A percentile compares a stretch with the other conserved stretches of the same genome.
Conservation (phyloP, 2,329 filamentous ascomycete genomes). For the Chaetomium strumarium region DNA sequence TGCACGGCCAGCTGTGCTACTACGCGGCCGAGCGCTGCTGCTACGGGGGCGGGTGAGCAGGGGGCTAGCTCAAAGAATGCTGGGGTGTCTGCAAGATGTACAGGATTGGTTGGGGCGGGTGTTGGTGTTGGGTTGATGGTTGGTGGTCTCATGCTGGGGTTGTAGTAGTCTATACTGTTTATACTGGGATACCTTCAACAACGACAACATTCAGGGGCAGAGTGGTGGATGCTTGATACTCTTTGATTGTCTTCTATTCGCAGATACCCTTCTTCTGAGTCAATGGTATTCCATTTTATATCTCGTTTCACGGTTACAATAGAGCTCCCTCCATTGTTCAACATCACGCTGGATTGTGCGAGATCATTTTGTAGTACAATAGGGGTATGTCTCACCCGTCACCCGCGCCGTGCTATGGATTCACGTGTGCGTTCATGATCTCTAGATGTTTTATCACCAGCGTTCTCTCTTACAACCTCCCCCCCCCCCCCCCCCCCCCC, state of each 20-base stretch:
- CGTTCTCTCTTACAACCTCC: neutral
- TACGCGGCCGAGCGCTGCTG: neutral
- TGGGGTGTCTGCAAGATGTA: constrained; percentile 14
- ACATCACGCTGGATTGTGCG: neutral
- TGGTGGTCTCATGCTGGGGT: constrained; percentile 9
- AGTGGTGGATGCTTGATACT: constrained; percentile 1
- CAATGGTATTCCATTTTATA: neutral
- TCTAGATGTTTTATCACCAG: neutral
- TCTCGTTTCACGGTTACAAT: neutral
- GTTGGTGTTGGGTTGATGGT: constrained; percentile 9
- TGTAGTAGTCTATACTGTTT: neutral
- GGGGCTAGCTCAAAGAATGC: constrained; percentile 5
- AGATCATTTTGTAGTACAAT: neutral
- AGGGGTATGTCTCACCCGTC: neutral
- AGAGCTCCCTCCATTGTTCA: neutral
- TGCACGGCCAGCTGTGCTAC: constrained; percentile 29
- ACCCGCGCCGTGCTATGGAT: neutral
- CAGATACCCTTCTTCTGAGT: neutral
- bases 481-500: no score
- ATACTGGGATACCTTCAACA: neutral
- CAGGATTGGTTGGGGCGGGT: constrained; percentile 13
- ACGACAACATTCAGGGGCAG: no score
- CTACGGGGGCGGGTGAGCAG: neutral
- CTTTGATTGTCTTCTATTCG: neutral
- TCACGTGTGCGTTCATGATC: neutral